Conservation (phyloP, 345 rosid genomes). For the Triadica sebifera region DNA sequence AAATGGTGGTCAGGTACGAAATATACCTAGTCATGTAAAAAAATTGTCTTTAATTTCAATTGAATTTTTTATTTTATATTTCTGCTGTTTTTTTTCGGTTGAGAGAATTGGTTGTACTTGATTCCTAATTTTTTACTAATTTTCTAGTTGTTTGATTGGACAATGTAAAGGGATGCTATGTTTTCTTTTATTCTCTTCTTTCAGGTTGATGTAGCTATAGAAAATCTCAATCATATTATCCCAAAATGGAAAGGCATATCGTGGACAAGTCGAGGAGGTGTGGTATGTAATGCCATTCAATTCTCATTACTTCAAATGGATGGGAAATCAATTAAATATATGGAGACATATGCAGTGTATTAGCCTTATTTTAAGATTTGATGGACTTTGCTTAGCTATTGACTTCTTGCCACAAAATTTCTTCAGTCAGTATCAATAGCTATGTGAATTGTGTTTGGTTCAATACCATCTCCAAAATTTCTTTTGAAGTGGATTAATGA, state of each 20-base stretch:
- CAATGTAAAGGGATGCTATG: conserved; percentile 1
- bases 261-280: conserved; percentile 81
- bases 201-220: conserved; percentile 54
- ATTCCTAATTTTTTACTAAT: background rate
- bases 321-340: background rate
- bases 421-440: background rate
- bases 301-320: conserved; percentile 4
- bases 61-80: background rate
- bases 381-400: background rate
- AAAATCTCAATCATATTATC: conserved; percentile 43
- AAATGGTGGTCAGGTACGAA: conserved; percentile 59
- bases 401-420: conserved; percentile 4
- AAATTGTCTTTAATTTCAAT: background rate
- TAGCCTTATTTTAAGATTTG: background rate
- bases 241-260: conserved; percentile 62
- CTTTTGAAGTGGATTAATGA: background rate
- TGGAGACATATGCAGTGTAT: background rate
- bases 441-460: background rate
- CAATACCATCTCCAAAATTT: background rate
- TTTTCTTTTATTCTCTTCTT: conserved; percentile 10
- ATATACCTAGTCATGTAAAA: background rate
- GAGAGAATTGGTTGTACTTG: background rate
- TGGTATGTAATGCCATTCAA: conserved; percentile 43
- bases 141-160: conserved; percentile 4
- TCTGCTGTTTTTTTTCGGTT: background rate